Evolutionary conservation across 1,284 basidiomycete genomes (phyloP), one percentile per base, ranked within the genome.

Genomic region (Ceratobasidium sp.): DNA sequence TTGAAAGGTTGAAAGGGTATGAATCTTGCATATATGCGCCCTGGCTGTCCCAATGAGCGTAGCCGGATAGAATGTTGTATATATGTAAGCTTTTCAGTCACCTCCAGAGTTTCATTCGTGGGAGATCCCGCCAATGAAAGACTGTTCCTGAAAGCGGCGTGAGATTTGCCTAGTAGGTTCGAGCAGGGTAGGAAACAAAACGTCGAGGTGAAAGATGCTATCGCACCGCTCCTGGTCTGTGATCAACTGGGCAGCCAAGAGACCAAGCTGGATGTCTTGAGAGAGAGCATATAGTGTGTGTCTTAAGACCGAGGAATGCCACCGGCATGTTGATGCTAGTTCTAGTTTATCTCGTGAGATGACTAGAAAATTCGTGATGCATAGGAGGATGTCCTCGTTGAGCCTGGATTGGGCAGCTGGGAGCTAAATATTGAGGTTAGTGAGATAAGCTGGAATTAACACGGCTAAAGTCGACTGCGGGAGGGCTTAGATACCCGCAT

Each of bases 301-400:
- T 13, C 32, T 34, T 29, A 69, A 34, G 29, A 69, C 49, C 32
- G 25, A 22, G n/a, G 54, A 56, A 22, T 69, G 49, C 52, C 49
- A 69, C 9, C 66, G 66, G 11, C 44, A 69, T 25, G 43, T 9
- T 25, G 8, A 13, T 32, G 66, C 66, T 52, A 69, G 52, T 15
- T 32, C 66, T 25, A 69, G 29, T 34, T 29, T 69, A 25, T 69
- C 66, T 7, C 13, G 49, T 11, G 34, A n/a, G 9, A 29, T 40
- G 19, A 37, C 9, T 9, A 69, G 44, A 37, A 22, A 54, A 17
- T 19, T 9, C n/a, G 51, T 5, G 32, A 69, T 69, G 29, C 25
- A n/a, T 43, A 69, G 52, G 32, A 69, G 66, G 9, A 69, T 56
- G 29, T 56, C 52, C 15, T 25, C 15, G n/a, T 69, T 29, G 34